Evolutionary conservation across 768 basidiomycete species (phyloP), one percentile per base, ranked within the genome.

Genomic region (Phylloporus rhodoxanthus): DNA sequence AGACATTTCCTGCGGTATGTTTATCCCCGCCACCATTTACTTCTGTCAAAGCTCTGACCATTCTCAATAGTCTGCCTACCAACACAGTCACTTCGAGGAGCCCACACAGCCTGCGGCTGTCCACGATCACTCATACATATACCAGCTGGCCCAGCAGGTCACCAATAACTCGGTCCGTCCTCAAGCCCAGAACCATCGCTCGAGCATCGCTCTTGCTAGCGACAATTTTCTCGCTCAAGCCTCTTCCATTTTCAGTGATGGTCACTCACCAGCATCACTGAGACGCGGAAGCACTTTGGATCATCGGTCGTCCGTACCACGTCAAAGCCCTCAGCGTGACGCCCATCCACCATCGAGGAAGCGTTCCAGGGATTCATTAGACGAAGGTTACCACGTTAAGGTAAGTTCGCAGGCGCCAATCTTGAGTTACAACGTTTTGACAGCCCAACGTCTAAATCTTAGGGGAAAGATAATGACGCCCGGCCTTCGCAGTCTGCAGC

Each of bases 221-320:
- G 65, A 67, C 53, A 57, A 50, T 30, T 67, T 68, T 55, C 65
- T 66, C 25, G 56, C 66, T 25, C 64, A 65, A 45, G 68, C 52
- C 19, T 68, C 68, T 0, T 63, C 65, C 6, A 54, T 69, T 47
- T 64, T 63, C 40, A 61, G 53, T 19, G 66, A 59, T 14, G 57
- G 57, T 4, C 50, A 56, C 48, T 53, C 59, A 20, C 36, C 57
- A 43, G 13, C 29, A 13, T 5, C 29, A 11, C 29, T 30, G 13
- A 59, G 57, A 50, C 58, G 54, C 39, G 53, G 38, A 40, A 47
- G 47, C 29, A 47, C 50, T 17, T 19, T 63, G 34, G 61, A 62
- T 10, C 56, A 55, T 45, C 51, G 48, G 8, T 29, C 53, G 17
- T 38, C 59, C 34, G 21, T 55, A 14, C 50, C 50, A 39, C 54